Percentiles rank a stretch among this genome's conserved stretches.
Conservation (phyloP, 108 stramenopile species). For the Skeletonema menzelii region DNA sequence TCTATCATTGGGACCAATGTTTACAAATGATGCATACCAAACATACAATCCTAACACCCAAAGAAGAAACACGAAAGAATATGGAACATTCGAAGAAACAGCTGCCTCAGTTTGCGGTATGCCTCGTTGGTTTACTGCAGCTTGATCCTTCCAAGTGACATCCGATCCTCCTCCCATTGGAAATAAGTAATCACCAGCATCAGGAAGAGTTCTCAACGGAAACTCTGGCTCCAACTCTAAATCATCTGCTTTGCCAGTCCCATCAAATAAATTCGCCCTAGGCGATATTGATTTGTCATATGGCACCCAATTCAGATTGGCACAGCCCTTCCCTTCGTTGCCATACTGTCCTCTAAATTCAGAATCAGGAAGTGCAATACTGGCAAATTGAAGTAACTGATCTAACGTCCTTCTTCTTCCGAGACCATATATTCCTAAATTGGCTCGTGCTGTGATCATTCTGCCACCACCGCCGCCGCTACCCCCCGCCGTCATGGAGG, state of each 20-base stretch:
- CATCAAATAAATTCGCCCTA: conserved; percentile 67
- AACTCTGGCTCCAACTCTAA: conserved; percentile 82
- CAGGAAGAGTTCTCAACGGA: conserved; percentile 61
- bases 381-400: conserved; percentile 69
- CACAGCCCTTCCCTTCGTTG: conserved; percentile 50
- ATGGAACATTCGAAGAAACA: conserved; percentile 24
- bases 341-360: conserved; percentile 23
- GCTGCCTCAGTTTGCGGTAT: conserved; percentile 1
- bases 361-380: conserved; percentile 54
- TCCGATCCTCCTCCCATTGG: conserved; percentile 18
- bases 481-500: conserved; percentile 12
- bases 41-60: conserved; percentile 62
- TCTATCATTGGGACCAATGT: neutral
- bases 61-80: conserved; percentile 48
- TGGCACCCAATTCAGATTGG: conserved; percentile 62
- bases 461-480: conserved; percentile 31
- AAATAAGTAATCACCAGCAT: conserved; percentile 36
- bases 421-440: conserved; percentile 82
- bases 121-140: neutral
- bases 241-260: conserved; percentile 63
- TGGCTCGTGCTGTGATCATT: conserved; percentile 53
- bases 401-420: conserved; percentile 77
- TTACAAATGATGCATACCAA: conserved; percentile 60
- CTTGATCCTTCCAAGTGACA: conserved; percentile 23
- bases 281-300: conserved; percentile 78